A percentile compares a stretch with the other conserved stretches of the same genome.
phyloP scores from a whole-genome alignment of 352 stramenopile genomes.

The Phytophthora fragariae region DNA sequence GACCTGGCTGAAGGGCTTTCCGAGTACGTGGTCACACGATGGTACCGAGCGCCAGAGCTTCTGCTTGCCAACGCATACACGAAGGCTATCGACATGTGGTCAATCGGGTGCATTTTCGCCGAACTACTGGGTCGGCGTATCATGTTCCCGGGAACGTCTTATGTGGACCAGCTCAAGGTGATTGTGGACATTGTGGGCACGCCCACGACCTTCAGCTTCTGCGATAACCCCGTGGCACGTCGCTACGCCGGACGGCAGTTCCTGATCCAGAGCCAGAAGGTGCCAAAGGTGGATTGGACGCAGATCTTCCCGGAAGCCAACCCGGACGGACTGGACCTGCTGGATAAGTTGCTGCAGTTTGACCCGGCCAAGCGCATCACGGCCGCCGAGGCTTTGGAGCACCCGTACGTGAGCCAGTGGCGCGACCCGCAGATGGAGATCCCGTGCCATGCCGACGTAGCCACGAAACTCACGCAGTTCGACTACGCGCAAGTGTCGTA shows the following conservation, averaged over 20 bases:
- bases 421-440: conserved; percentile 70
- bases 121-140: conserved; percentile 95
- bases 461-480: conserved; percentile 67
- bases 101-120: conserved; percentile 99
- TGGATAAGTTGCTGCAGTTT: conserved; percentile 90
- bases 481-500: conserved; percentile 78
- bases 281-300: conserved; percentile 81
- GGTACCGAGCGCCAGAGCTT: conserved; percentile 91
- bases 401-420: conserved; percentile 92
- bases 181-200: conserved; percentile 90
- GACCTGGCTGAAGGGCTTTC: conserved; percentile 87
- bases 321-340: conserved; percentile 85
- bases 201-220: conserved; percentile 86
- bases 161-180: conserved; percentile 89
- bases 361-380: conserved; percentile 90
- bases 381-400: conserved; percentile 80
- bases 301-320: conserved; percentile 86
- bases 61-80: conserved; percentile 86
- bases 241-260: conserved; percentile 88
- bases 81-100: conserved; percentile 95
- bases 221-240: conserved; percentile 82
- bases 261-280: conserved; percentile 71
- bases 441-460: conserved; percentile 60
- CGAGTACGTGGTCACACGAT: conserved; percentile 95
- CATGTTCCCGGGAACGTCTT: conserved; percentile 87